Evolutionary conservation across 2,329 filamentous ascomycete genomes (phyloP), one percentile per base, ranked within the genome.

Genomic region (Aspergillus persii): DNA sequence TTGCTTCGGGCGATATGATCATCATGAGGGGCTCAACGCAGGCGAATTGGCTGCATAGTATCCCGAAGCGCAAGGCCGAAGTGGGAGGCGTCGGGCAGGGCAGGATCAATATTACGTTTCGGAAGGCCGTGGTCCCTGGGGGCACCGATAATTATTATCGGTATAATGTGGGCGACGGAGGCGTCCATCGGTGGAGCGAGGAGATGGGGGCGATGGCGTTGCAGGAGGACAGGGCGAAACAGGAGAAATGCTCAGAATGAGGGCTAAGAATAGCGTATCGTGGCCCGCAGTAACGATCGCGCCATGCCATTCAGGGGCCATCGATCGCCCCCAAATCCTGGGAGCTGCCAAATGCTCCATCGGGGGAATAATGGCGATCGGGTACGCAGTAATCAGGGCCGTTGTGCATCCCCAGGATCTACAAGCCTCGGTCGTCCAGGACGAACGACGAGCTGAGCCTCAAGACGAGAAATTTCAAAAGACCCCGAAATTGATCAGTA

Each of bases 121-220:
- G 90, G 30, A 83, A 82, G 64, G 90, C 89, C 26, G 81, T 91
- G 79, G 81, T 89, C 26, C 88, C 83, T 65, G 88, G 79, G 3
- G 90, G 89, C 1, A 93, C 89, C 30, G 87, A 91, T 68, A 94
- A 94, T 73, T 93, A 94, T 73, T 92, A 94, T 73, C 85, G 86
- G 69, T 94, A 94, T 75, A 94, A 94, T 75, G 88, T 93, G 53
- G 90, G 90, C 0, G 81, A 74, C 44, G 90, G 90, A 0, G 81
- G 78, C 1, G 83, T 88, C n/a, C 89, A 86, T 72, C 82, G 81
- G 67, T 93, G 90, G 90, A 81, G 90, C 71, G 79, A 78, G 18
- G 71, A 63, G 50, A 77, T 47, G 33, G 56, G 57, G 51, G 57
- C 61, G 50, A 72, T 72, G 69, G 60, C 66, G 4, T 27, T 29